Percentiles rank a stretch among this genome's conserved stretches.
Conservation (phyloP, 805 yeast genomes). For the Tetrapisispora pingtungensis region DNA sequence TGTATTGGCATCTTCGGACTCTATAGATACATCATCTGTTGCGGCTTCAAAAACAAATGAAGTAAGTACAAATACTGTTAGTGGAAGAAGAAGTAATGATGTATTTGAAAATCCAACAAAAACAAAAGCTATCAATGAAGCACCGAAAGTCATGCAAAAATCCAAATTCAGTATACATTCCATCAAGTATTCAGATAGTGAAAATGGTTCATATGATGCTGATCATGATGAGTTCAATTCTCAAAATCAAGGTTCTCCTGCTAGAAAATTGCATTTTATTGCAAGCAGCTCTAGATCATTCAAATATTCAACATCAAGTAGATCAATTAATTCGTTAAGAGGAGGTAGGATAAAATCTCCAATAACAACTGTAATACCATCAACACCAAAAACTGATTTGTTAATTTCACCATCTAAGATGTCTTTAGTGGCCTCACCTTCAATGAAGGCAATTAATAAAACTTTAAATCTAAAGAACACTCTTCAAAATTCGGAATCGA, state of each 20-base stretch:
- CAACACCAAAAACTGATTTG: slow-evolving; percentile 13
- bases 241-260: slow-evolving; percentile 10
- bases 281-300: slow-evolving; percentile 24
- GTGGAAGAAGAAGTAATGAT: neutral
- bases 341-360: slow-evolving; percentile 8
- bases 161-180: slow-evolving; percentile 24
- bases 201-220: neutral
- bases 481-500: slow-evolving; percentile 23
- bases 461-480: slow-evolving; percentile 11
- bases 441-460: slow-evolving; percentile 3
- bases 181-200: neutral
- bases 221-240: neutral
- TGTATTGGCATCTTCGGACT: neutral
- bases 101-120: slow-evolving; percentile 2
- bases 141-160: slow-evolving; percentile 23
- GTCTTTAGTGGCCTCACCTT: slow-evolving; percentile 5
- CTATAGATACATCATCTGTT: neutral
- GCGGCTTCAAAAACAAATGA: neutral
- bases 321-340: slow-evolving; percentile 14
- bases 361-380: slow-evolving; percentile 4
- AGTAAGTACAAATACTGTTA: neutral
- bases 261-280: slow-evolving; percentile 14
- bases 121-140: slow-evolving; percentile 2
- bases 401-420: slow-evolving; percentile 9
- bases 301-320: slow-evolving; percentile 15